Evolutionary conservation across 2,329 filamentous ascomycete genomes (phyloP).

Genomic region (Juglanconis oblonga): DNA sequence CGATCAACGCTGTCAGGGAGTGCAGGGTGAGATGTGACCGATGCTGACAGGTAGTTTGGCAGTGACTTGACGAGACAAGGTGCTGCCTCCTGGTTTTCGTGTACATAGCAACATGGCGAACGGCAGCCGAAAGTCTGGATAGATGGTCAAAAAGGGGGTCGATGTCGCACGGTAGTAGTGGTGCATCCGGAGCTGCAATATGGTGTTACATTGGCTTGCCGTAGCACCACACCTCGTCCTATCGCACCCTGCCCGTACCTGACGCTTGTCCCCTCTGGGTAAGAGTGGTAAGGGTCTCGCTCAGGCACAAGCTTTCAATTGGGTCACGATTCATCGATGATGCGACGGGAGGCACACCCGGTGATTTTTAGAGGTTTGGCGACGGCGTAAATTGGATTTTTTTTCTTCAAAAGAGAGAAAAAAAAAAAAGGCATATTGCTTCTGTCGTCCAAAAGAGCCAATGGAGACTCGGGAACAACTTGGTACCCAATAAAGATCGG

Average conservation of each 20-base stretch:
- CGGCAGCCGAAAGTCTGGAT: not conserved
- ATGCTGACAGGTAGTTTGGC: not conserved
- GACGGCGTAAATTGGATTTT: too few relatives aligned
- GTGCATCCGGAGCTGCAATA: not conserved
- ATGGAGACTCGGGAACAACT: not conserved
- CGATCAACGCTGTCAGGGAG: not conserved
- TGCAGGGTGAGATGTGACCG: not conserved
- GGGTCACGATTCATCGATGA: slow-evolving; percentile 15
- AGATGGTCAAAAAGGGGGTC: not conserved
- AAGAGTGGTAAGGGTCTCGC: not conserved
- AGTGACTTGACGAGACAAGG: too few relatives aligned
- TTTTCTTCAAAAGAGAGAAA: too few relatives aligned
- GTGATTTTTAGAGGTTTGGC: too few relatives aligned
- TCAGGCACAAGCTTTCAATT: slow-evolving; percentile 18
- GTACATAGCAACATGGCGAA: not conserved
- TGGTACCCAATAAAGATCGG: not conserved
- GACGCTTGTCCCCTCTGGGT: slow-evolving; percentile 1
- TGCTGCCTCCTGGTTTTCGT: too few relatives aligned
- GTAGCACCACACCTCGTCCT: not conserved
- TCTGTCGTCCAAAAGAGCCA: too few relatives aligned
- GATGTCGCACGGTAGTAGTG: not conserved
- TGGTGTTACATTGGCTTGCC: slow-evolving; percentile 1
- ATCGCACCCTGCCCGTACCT: slow-evolving; percentile 4
- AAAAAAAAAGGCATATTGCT: too few relatives aligned
- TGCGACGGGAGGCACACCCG: not conserved